A percentile compares a stretch with the other conserved stretches of the same genome.
Evolutionary conservation across 208 protist genomes (phyloP).

Genomic region (Acanthamoeba culbertsoni): DNA sequence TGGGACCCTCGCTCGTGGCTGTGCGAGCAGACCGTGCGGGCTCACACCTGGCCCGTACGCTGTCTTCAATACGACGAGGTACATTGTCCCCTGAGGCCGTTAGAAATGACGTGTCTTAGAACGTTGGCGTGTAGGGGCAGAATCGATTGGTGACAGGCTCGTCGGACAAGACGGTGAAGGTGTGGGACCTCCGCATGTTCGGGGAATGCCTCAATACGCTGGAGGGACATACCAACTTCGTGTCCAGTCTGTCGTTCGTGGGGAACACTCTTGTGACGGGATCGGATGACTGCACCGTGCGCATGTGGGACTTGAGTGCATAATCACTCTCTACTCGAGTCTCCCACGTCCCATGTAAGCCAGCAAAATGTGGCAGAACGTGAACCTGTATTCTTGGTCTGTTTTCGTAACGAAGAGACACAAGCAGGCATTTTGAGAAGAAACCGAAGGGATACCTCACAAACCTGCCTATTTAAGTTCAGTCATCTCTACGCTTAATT

Average conservation of each 20-base stretch:
- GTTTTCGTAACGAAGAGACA: too few species aligned
- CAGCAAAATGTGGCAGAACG: not conserved
- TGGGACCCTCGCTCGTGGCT: not conserved
- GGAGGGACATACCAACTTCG: conserved; percentile 52
- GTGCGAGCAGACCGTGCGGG: not conserved
- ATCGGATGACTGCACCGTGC: conserved; percentile 18
- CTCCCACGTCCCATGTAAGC: not conserved
- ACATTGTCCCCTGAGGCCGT: not conserved
- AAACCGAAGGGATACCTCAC: too few species aligned
- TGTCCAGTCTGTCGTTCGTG: not conserved
- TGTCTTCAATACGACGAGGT: conserved; percentile 40
- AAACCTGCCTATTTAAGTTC: too few species aligned
- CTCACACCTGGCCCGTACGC: conserved; percentile 23
- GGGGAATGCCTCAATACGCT: conserved; percentile 31
- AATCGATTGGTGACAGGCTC: conserved; percentile 20
- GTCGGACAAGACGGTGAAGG: conserved; percentile 18
- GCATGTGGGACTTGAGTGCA: not conserved
- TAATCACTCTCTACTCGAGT: not conserved
- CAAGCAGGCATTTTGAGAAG: too few species aligned
- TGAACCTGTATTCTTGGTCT: not conserved
- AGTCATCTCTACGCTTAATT: too few species aligned
- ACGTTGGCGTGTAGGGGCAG: not conserved
- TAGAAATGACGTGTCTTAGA: not conserved
- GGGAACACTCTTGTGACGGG: not conserved
- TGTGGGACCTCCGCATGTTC: conserved; percentile 46